Conservation (phyloP, 495 filamentous ascomycete species). For the Corynascus novoguineensis region DNA sequence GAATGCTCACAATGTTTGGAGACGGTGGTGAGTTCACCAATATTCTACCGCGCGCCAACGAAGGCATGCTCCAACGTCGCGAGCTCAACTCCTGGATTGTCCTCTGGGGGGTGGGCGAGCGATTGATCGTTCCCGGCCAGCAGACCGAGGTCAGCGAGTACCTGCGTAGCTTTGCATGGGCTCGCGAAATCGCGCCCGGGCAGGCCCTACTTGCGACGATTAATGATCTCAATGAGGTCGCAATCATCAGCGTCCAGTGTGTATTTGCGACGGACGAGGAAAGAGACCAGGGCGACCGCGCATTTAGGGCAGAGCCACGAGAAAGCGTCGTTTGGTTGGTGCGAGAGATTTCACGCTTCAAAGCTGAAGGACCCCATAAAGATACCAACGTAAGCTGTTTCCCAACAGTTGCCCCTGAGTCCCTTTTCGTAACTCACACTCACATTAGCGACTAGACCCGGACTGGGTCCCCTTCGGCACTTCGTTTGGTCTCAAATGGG, state of each 20-base stretch:
- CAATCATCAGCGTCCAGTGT: constrained; percentile 39
- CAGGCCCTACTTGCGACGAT: constrained; percentile 38
- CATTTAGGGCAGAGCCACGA: constrained; percentile 2
- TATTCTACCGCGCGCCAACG: constrained; percentile 24
- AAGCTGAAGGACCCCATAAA: constrained; percentile 39
- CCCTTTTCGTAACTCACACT: background rate
- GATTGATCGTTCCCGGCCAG: constrained; percentile 39
- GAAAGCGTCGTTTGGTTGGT: constrained; percentile 38
- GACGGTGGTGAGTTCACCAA: constrained; percentile 31
- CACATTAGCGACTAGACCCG: constrained; percentile 29
- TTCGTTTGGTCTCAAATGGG: constrained; percentile 42
- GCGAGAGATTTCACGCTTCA: constrained; percentile 38
- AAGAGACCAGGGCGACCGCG: constrained; percentile 2
- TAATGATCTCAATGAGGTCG: constrained; percentile 41
- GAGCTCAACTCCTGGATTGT: constrained; percentile 31
- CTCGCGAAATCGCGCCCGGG: constrained; percentile 33
- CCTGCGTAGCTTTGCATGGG: constrained; percentile 42
- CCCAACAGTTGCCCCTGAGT: background rate
- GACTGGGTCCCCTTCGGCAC: constrained; percentile 38
- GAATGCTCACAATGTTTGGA: constrained; percentile 40
- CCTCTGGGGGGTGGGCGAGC: constrained; percentile 45
- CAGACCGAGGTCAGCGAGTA: constrained; percentile 35
- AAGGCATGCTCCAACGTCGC: constrained; percentile 27
- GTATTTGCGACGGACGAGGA: constrained; percentile 12
- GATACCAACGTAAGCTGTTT: constrained; percentile 26